Evolutionary conservation across 2,329 filamentous ascomycete genomes (phyloP), one percentile per base, ranked within the genome.

Genomic region (Neocatenulostroma microsporum): DNA sequence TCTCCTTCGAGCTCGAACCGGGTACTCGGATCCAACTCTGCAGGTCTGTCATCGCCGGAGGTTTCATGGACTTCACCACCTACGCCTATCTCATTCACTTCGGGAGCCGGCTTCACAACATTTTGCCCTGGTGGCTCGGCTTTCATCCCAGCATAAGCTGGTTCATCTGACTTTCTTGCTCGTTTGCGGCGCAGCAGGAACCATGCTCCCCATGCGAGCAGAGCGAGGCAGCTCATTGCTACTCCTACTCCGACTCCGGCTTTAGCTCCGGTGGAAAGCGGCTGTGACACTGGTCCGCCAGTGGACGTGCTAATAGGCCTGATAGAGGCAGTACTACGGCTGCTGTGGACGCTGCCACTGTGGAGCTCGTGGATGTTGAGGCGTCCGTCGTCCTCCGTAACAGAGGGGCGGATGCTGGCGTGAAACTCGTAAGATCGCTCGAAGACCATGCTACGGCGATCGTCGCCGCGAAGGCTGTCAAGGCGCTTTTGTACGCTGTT

Each of bases 381-480:
- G 30, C 10, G 5, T 15, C 28, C 4, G 28, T 30, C 12, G 28
- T 17, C 12, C n/a, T n/a, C n/a, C n/a, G n/a, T n/a, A 7, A 23
- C 5, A 21, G 12, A 4, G 30, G 30, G 11, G 20, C 17, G 9
- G 30, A 32, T 5, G 30, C 30, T 4, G 30, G 20, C 9, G 17
- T 32, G 19, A 17, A 32, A 5, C 17, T 17, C 9, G 14, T 18
- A 4, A 32, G 30, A 14, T 32, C 30, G 5, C 13, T 32, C 5
- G 19, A 13, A 23, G 30, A 17, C 30, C 30, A 32, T 5, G 30
- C 30, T 5, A 32, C 30, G 4, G 17, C 30, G 7, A 32, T 32
- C 17, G 30, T 23, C 14, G 30, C 8, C 3, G 30, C 30, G 30
- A n/a, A 32, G 12, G 30, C 30, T 5, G 30, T 32, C 17, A 32